phyloP scores from a whole-genome alignment of 192 early-diverging fungal species.

The Obelidium mucronatum region DNA sequence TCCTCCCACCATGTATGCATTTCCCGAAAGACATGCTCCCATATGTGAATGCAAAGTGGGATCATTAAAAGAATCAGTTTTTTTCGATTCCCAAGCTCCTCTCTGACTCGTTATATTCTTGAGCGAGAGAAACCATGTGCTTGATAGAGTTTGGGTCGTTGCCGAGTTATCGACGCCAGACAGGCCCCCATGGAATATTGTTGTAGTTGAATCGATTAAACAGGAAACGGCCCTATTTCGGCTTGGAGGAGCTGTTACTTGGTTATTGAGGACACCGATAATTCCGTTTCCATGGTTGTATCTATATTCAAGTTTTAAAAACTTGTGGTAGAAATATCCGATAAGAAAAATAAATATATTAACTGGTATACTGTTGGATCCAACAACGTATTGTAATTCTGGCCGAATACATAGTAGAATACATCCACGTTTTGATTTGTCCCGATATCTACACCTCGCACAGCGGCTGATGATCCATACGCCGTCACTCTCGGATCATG shows the following conservation, averaged over 20 bases:
- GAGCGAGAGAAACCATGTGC: conserved; percentile 9
- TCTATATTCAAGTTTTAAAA: neutral
- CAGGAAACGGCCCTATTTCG: conserved; percentile 11
- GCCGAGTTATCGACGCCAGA: conserved; percentile 18
- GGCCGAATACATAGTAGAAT: conserved; percentile 17
- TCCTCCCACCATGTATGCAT: conserved; percentile 11
- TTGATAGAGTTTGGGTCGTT: neutral
- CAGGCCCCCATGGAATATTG: conserved; percentile 18
- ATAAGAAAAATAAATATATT: neutral
- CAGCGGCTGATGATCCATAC: conserved; percentile 10
- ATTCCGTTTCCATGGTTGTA: conserved; percentile 11
- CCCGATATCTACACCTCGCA: conserved; percentile 5
- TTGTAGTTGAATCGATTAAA: conserved; percentile 3
- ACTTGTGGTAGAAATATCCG: neutral
- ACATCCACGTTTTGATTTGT: neutral
- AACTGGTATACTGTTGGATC: conserved; percentile 4
- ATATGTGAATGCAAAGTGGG: conserved; percentile 25
- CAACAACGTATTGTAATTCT: neutral
- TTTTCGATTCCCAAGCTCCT: neutral
- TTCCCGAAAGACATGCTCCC: conserved; percentile 10
- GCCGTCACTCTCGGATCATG: conserved; percentile 6
- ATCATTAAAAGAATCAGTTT: neutral
- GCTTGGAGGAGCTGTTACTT: neutral
- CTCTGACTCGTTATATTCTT: neutral
- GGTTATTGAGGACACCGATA: conserved; percentile 10